Evolutionary conservation across 495 filamentous ascomycete genomes (phyloP), one percentile per base, ranked within the genome.

Genomic region (Amorphotheca resinae): DNA sequence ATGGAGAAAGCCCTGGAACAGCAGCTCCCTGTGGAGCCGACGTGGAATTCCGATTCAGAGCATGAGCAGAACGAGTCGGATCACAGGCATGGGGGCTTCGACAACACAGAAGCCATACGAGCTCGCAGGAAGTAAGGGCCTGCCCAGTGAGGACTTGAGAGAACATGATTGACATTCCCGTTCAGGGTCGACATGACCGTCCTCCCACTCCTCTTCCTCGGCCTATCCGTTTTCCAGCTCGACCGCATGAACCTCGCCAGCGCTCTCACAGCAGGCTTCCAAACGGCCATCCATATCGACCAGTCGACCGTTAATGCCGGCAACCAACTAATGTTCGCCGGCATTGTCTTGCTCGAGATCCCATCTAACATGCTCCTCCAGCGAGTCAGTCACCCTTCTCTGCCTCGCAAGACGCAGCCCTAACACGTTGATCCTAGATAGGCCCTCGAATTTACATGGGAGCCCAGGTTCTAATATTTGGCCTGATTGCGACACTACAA

Each of bases 281-380:
- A 73, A 72, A 52, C 87, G 23, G 51, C 56, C 16, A 36, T 52
- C 25, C 20, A 31, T 16, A 48, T 48, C 22, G 42, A 33, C 14
- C 38, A 41, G 16, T 12, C 28, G 20, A 17, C 28, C 17, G 21
- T 48, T 18, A 48, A 48, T 25, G 18, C 42, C 15, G 45, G 45
- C 17, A 22, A 41, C 9, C 51, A 57, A 39, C 16, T 57, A 35
- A 30, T 48, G 16, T 48, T 33, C 2, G 38, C 26, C 1, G 54
- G 56, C 4, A 51, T 46, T 33, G 72, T 93, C 45, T 49, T 88
- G 33, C 78, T 80, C 50, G 87, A 83, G 59, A 89, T 95, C 39
- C 89, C 88, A 4, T 85, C 79, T 41, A 95, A 95, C 55, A 75
- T 93, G 38, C 53, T 91, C 17, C 65, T 95, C 20, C 91, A 91